Evolutionary conservation across 192 early-diverging fungal species (phyloP), one percentile per base, ranked within the genome.

Genomic region (Coemansia sp.): DNA sequence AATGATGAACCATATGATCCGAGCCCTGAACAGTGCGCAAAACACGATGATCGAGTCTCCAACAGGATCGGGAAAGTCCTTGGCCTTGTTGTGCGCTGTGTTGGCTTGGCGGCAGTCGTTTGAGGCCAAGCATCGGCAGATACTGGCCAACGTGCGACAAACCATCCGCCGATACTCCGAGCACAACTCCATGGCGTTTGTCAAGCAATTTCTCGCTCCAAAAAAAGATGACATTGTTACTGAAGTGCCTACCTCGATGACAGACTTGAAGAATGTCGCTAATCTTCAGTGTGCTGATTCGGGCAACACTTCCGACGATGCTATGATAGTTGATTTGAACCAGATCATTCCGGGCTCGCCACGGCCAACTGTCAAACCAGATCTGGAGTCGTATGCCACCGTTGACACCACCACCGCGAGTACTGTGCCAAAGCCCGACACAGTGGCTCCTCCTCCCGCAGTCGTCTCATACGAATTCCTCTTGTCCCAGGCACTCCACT

Each of bases 41-140:
- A 89, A 93, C 68, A 86, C 88, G 0, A 77, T 94, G 60, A 79
- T 92, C n/a, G 89, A 92, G 45, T 88, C 86, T 33, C 88, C 89
- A 2, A 91, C 89, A 2, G 93, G 93, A 1, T 92, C 93, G 10
- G 93, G 93, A 34, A 94, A 94, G 68, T 90, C 91, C 3, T 63
- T 94, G 33, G 88, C 89, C 0, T 62, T 94, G 33, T 68, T 94
- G 19, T 91, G 90, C 63, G 85, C 91, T 1, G 73, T 84, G 1
- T 71, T 94, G 34, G 90, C 88, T 0, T 94, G 93, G 93, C 61
- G 73, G 4, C 79, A 75, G 29, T 41, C 62, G 9, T 77, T 75
- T 44, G 63, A 75, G 34, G 72, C 68, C 46, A 85, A 80, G 39
- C 76, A 73, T 16, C 77, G 72, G 36, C 73, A 79, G 42, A 57